Base-by-base conservation (phyloP, 73 alveolate species). In the Tetrahymena elliotti region DNA sequence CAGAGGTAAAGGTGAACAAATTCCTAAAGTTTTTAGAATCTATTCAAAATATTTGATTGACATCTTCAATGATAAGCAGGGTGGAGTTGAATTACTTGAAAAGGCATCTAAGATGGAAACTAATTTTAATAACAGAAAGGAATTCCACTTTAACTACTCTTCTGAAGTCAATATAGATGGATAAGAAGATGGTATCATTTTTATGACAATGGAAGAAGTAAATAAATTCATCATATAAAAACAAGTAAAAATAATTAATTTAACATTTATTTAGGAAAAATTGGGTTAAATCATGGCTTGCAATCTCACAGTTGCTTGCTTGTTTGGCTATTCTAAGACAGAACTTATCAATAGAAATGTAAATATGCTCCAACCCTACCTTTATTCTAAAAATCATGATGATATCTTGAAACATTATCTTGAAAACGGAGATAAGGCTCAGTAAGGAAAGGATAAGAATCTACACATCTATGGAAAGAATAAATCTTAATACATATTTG, bases 81-180 rank as follows among this genome's bases (percentile, higher is more conserved):
- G 93, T 33, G 96, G 96, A 10, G 93, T 84, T 35, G 96, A 94
- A 52, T 52, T 94, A 11, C 93, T 88, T 41, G 96, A 94, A 38
- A 36, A 94, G 35, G 96, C 96, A 22, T 84, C 93, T 33, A 94
- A 94, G n/a, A 38, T 94, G 41, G 96, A 94, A 53, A 88, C 38
- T 47, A 36, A 35, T 31, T 94, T 94, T 52, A 54, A 93, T 22
- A 52, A 94, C 47, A 94, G 96, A 88, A 94, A 94, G 82, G 96
- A 94, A 15, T 94, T 94, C 93, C 93, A 94, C 31, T 53, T 94
- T 52, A 94, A 94, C 18, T 40, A 84, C 34, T 40, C 96, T 38
- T 94, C 96, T n/a, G 93, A 84, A 52, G 93, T 94, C 13, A 94
- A 94, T 52, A 83, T 94, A 27, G 96, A 94, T 88, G 96, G 96